phyloP scores from a whole-genome alignment of 2,329 filamentous ascomycete species.

The Periconia digitata region DNA sequence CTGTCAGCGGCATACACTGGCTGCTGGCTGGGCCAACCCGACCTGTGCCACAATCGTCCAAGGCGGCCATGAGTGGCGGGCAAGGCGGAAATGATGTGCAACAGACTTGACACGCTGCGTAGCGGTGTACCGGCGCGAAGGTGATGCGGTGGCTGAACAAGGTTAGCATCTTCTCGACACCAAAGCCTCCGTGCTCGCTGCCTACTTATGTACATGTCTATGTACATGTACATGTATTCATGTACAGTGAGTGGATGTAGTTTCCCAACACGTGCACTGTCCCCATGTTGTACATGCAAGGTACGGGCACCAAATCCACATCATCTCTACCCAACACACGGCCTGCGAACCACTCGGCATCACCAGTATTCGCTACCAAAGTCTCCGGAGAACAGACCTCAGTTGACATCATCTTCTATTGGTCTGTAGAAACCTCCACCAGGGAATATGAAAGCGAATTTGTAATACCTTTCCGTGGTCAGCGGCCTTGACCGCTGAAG shows the following conservation, averaged over 20 bases:
- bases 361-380: too few species aligned
- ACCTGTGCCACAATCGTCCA: not conserved
- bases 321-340: too few species aligned
- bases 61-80: not conserved
- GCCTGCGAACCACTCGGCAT: too few species aligned
- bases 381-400: too few species aligned
- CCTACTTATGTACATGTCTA: too few species aligned
- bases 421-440: not conserved
- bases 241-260: too few species aligned
- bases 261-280: too few species aligned
- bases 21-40: not conserved
- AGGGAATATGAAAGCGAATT: conserved; percentile 37
- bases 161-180: not conserved
- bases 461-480: conserved; percentile 47
- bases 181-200: too few species aligned
- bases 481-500: conserved; percentile 49
- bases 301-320: too few species aligned
- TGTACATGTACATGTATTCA: too few species aligned
- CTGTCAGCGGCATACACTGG: not conserved
- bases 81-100: conserved; percentile 1
- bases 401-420: too few species aligned
- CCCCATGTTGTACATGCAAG: too few species aligned
- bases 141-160: not conserved
- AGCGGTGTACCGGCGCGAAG: not conserved
- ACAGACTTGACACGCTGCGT: not conserved